Base-by-base conservation (phyloP, 164 flowering plant species). In the Macadamia integrifolia region DNA sequence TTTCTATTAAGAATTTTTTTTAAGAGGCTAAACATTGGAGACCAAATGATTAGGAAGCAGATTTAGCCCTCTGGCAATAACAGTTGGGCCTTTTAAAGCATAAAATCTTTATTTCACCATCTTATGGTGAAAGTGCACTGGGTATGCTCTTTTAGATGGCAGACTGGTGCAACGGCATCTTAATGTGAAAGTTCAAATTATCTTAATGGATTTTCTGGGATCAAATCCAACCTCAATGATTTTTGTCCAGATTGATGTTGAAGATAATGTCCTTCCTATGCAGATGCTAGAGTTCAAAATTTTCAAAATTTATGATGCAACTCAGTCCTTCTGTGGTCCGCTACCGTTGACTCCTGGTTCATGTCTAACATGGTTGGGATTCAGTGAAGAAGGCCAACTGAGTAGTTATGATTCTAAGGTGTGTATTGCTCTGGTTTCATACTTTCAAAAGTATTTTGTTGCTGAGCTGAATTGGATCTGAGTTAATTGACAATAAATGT, bases 361-460 rank as follows among this genome's bases (percentile, higher is more conserved):
- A 66, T 62, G 52, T 68, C 76, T 95, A 60, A 68, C 82, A 57
- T 95, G 99, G 99, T 82, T 95, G 73, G 99, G 98, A 56, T 95
- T 88, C 79, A 89, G 92, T 76, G 98, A 91, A 77, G 98, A 89
- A 78, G 99, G 99, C 43, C 85, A 79, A 69, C 78, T 95, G 67
- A 80, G 96, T 76, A 87, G 88, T 43, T 95, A 82, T 81, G 99
- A 95, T 82, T 92, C 99, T 30, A 89, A 91, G 99, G 99, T 95
- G 62, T 68, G 67, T 30, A 11, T 7, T 30, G 46, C 60, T 48
- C n/a, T 62, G 14, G 48, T 66, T 35, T 58, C 35, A 29, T 35
- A 29, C 66, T 48, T 62, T 11, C 44, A 35, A 50, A 49, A 49
- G 10, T 65, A 42, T 61, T 42, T 6, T 46, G 18, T 15, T 2